Evolutionary conservation across 2,329 filamentous ascomycete genomes (phyloP).

Genomic region (Seiridium cupressi): DNA sequence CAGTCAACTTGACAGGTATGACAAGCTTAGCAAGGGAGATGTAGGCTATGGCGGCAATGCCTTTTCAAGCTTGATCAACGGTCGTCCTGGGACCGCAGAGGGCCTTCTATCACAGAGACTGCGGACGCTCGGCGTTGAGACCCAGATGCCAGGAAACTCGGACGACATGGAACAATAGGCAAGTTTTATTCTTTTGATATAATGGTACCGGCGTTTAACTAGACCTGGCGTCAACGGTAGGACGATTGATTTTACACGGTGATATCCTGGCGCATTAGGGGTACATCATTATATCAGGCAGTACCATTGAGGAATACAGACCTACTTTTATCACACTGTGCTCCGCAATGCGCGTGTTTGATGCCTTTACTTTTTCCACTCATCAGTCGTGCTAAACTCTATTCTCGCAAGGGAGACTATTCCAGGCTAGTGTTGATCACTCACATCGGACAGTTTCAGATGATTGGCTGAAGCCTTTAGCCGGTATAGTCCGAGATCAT

Average conservation of each 20-base stretch:
- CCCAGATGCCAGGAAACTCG: conserved; percentile 8
- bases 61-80: conserved; percentile 38
- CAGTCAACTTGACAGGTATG: conserved; percentile 42
- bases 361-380: background rate
- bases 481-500: background rate
- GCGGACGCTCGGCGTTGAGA: conserved; percentile 56
- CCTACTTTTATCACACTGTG: background rate
- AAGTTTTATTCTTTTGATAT: background rate
- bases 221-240: background rate
- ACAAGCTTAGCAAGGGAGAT: conserved; percentile 68
- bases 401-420: background rate
- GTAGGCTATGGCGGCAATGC: conserved; percentile 59
- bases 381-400: background rate
- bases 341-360: conserved; percentile 3
- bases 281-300: background rate
- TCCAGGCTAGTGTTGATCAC: background rate
- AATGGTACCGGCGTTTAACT: background rate
- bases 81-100: conserved; percentile 49
- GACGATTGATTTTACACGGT: background rate
- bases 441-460: conserved; percentile 8
- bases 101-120: conserved; percentile 70
- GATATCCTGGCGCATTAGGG: background rate
- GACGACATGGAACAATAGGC: conserved; percentile 5
- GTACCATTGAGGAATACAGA: background rate
- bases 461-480: conserved; percentile 2